These are phyloP conservation scores for Boletus speciosus DNA, from an alignment of 768 basidiomycete genomes.

Conservation along the genomic window DNA sequence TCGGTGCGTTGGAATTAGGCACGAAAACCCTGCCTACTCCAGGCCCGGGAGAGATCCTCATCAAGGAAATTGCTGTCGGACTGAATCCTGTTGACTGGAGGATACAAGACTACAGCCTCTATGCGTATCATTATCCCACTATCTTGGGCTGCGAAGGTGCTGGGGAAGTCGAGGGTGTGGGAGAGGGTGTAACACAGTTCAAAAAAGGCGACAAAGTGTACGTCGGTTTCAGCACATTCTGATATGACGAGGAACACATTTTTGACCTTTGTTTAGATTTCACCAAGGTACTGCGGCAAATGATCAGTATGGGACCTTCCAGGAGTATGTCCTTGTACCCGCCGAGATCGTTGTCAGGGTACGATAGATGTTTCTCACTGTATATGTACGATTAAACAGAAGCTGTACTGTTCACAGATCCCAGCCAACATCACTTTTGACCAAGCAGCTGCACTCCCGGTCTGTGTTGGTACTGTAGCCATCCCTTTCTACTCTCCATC, in stretches of 20 bases:
- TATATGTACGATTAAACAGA: neutral
- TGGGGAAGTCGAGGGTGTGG: conserved; percentile 39
- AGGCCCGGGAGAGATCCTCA: conserved; percentile 41
- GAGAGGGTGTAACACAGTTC: conserved; percentile 36
- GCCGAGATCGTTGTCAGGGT: conserved; percentile 23
- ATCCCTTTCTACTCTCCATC: conserved; percentile 31
- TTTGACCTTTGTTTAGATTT: conserved; percentile 14
- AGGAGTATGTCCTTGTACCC: conserved; percentile 25
- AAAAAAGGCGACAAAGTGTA: conserved; percentile 33
- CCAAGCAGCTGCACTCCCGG: conserved; percentile 37
- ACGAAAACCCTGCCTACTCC: conserved; percentile 24
- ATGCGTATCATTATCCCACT: conserved; percentile 29
- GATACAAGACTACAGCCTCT: conserved; percentile 6
- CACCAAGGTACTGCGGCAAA: conserved; percentile 4
- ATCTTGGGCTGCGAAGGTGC: conserved; percentile 39
- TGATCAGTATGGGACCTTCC: conserved; percentile 19
- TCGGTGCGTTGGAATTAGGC: conserved; percentile 11
- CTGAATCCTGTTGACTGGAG: conserved; percentile 46
- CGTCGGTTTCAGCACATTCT: neutral
- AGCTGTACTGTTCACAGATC: conserved; percentile 30
- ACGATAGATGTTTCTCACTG: neutral
- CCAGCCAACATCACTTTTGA: conserved; percentile 37
- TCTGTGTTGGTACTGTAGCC: conserved; percentile 31
- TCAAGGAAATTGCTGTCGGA: conserved; percentile 39
- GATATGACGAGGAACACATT: neutral